Evolutionary conservation across 768 basidiomycete species (phyloP).

Genomic region (Udeniomyces megalosporus): DNA sequence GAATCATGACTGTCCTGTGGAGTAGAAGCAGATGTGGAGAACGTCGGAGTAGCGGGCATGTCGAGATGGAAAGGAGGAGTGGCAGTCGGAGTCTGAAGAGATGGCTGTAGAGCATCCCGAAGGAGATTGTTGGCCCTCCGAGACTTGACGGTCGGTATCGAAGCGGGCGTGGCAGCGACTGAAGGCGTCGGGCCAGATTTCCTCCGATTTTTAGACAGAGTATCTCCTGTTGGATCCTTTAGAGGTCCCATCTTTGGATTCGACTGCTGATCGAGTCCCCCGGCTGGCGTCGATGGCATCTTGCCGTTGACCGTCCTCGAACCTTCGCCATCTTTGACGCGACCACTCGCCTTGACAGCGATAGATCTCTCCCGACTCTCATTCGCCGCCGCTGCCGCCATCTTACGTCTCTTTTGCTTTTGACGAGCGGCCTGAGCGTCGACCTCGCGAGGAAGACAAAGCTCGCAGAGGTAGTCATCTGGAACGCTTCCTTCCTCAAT

Average conservation of each 20-base stretch:
- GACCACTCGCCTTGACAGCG: not conserved
- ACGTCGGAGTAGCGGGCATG: not conserved
- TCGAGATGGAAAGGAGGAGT: not conserved
- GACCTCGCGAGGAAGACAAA: slow-evolving; percentile 17
- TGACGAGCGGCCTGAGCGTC: slow-evolving; percentile 6
- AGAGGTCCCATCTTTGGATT: not conserved
- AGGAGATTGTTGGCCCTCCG: slow-evolving; percentile 7
- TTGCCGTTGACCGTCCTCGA: not conserved
- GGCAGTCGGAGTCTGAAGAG: not conserved
- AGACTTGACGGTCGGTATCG: not conserved
- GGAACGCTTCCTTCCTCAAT: slow-evolving; percentile 36
- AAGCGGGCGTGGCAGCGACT: not conserved
- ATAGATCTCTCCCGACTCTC: not conserved
- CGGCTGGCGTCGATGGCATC: not conserved
- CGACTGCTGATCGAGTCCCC: not conserved
- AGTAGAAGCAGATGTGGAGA: not conserved
- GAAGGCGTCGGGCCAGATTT: not conserved
- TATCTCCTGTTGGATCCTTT: not conserved
- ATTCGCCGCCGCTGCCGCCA: not conserved
- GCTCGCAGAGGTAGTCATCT: slow-evolving; percentile 63
- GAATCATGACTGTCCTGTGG: not conserved
- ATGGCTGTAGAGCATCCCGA: slow-evolving; percentile 8
- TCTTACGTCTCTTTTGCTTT: not conserved
- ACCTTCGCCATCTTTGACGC: not conserved
- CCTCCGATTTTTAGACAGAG: not conserved